Conservation (phyloP, 2,329 filamentous ascomycete genomes). For the Diplodia seriata region DNA sequence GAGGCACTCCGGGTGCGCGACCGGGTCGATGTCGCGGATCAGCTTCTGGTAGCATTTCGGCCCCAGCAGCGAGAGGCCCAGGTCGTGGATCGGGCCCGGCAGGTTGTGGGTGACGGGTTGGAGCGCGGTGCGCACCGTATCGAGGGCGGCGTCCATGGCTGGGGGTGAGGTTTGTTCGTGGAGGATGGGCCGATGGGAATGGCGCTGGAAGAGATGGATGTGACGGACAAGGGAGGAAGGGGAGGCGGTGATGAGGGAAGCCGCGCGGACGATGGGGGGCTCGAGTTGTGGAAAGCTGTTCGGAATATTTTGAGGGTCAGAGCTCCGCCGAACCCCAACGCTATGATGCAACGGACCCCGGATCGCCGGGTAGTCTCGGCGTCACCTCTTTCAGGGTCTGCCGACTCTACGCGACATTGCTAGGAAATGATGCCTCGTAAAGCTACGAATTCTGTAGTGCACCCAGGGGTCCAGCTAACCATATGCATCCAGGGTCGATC, state of each 20-base stretch:
- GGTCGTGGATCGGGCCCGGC: slow-evolving; percentile 45
- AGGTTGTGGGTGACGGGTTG: slow-evolving; percentile 57
- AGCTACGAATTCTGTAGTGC: neutral
- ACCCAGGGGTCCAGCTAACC: neutral
- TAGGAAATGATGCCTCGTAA: slow-evolving; percentile 1
- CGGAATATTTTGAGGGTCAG: slow-evolving; percentile 18
- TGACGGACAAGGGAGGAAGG: neutral
- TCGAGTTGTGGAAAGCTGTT: slow-evolving; percentile 22
- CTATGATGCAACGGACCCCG: slow-evolving; percentile 26
- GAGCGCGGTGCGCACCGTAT: slow-evolving; percentile 52
- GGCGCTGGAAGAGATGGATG: neutral
- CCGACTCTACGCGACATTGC: slow-evolving; percentile 11
- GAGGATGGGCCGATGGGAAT: neutral
- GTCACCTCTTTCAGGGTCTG: neutral
- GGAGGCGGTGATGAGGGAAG: neutral
- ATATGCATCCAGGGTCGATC: neutral
- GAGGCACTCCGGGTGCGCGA: slow-evolving; percentile 77
- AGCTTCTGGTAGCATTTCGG: slow-evolving; percentile 83
- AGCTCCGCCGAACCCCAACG: neutral
- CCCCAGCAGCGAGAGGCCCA: slow-evolving; percentile 69
- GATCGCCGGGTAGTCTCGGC: slow-evolving; percentile 26
- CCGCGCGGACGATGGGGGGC: neutral
- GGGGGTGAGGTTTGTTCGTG: slow-evolving; percentile 1
- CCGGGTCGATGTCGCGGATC: slow-evolving; percentile 79
- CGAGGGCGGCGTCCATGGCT: slow-evolving; percentile 46